Percentiles rank a stretch among this genome's conserved stretches.
Conservation (phyloP, 164 flowering plant genomes). For the Vitis cinerea region DNA sequence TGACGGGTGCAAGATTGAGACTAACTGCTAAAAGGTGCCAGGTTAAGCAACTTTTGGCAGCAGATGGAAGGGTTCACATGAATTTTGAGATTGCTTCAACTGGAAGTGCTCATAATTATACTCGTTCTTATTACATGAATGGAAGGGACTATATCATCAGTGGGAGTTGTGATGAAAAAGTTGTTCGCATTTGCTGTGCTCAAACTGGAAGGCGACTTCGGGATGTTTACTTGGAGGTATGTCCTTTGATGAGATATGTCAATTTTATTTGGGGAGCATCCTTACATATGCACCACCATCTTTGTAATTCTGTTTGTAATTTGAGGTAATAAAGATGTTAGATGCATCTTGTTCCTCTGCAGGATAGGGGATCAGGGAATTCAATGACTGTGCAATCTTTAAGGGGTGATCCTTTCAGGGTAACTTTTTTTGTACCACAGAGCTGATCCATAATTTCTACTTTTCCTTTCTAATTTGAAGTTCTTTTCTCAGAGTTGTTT, state of each 20-base stretch:
- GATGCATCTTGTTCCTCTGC: constrained; percentile 19
- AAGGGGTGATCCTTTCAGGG: constrained; percentile 69
- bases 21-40: constrained; percentile 15
- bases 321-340: neutral
- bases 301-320: neutral
- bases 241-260: neutral
- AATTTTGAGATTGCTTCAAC: constrained; percentile 54
- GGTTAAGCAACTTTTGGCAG: constrained; percentile 61
- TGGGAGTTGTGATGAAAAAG: constrained; percentile 63
- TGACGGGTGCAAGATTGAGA: neutral
- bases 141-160: constrained; percentile 61
- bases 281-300: neutral
- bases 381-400: constrained; percentile 58
- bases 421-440: constrained; percentile 16
- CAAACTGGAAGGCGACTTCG: constrained; percentile 63
- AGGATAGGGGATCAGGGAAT: constrained; percentile 40
- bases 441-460: too few species aligned
- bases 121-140: constrained; percentile 65
- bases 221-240: constrained; percentile 58
- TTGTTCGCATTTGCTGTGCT: constrained; percentile 59
- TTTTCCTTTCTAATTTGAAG: too few species aligned
- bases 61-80: constrained; percentile 55
- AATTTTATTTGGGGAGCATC: neutral
- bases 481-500: too few species aligned
- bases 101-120: constrained; percentile 59